Evolutionary conservation across 2,329 filamentous ascomycete species (phyloP), one percentile per base, ranked within the genome.

Genomic region (Ceratocystiopsis minuta): DNA sequence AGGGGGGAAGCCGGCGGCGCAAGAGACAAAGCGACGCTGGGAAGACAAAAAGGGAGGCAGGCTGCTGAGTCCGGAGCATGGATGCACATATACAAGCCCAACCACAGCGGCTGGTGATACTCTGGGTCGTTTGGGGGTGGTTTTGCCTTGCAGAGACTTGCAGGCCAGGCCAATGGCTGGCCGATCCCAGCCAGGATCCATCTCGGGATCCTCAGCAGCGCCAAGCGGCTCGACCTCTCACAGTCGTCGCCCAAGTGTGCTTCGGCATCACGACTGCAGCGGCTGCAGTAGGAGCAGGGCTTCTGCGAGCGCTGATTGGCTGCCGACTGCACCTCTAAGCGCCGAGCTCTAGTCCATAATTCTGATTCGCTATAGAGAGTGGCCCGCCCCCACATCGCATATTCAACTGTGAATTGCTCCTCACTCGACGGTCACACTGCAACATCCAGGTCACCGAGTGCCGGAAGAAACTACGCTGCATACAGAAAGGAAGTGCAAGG

Each of bases 301-400:
- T 10, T 10, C 24, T 28, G 24, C 24, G 24, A 9, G 24, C 24
- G 24, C 24, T 28, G 24, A 61, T 68, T 68, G 65, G 65, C 52
- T 47, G 46, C 45, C 45, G 34, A 46, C 43, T 41, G 52, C 52
- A 46, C 51, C 53, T 62, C 24, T 50, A 50, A 48, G 48, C 48
- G 48, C 48, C 46, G 34, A 39, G 38, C 20, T 36, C 37, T 16
- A 28, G 24, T 2, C 24, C 24, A 6, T 28, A 10, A 6, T 6
- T 28, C 4, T 28, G 16, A 49, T 49, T 49, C 43, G 47, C 40
- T 35, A 10, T 10, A 2, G 24, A 10, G 7, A 28, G 24, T 28
- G 24, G 24, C 24, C 24, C 24, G 24, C 24, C 24, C 11, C 24
- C 24, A 28, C 24, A 28, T 28, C 5, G 24, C 24, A 28, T 28